Percentiles rank a stretch among this genome's conserved stretches.
phyloP scores from a whole-genome alignment of 208 protist species.

The Lotmaria passim region DNA sequence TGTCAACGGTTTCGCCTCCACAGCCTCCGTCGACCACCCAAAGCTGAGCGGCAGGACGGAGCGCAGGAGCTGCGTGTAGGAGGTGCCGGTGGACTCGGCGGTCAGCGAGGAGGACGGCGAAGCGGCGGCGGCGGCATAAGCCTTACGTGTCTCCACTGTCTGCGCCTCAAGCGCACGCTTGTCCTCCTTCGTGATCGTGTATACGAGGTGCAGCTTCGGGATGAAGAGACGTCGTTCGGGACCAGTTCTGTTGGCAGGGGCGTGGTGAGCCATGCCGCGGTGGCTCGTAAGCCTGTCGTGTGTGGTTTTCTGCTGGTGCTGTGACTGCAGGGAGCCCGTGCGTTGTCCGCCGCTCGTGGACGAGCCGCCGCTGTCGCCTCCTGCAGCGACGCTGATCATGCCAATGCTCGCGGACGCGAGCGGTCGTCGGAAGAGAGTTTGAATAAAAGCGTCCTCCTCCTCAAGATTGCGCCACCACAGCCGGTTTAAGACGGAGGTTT shows the following conservation, averaged over 20 bases:
- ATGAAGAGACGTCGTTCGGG: constrained; percentile 1
- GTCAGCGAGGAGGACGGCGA: not conserved
- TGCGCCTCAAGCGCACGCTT: constrained; percentile 9
- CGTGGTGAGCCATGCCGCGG: constrained; percentile 3
- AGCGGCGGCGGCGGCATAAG: not conserved
- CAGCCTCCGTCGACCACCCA: not conserved
- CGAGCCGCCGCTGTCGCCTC: not conserved
- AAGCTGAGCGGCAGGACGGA: constrained; percentile 8
- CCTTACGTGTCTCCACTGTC: not conserved
- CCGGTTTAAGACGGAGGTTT: constrained; percentile 11
- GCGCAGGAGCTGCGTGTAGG: constrained; percentile 13
- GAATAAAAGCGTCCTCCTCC: constrained; percentile 9
- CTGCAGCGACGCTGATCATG: not conserved
- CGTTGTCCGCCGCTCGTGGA: not conserved
- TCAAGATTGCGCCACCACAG: constrained; percentile 9
- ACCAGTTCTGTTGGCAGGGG: constrained; percentile 10
- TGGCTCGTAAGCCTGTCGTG: not conserved
- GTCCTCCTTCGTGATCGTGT: not conserved
- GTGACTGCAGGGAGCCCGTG: not conserved
- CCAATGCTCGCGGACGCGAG: constrained; percentile 12
- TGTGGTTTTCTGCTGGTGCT: not conserved
- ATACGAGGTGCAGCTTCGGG: constrained; percentile 10
- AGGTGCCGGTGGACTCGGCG: not conserved
- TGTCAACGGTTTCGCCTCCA: not conserved
- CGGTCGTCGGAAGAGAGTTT: constrained; percentile 1